Conservation (phyloP, 2,329 filamentous ascomycete genomes). For the Nemania bipapillata region DNA sequence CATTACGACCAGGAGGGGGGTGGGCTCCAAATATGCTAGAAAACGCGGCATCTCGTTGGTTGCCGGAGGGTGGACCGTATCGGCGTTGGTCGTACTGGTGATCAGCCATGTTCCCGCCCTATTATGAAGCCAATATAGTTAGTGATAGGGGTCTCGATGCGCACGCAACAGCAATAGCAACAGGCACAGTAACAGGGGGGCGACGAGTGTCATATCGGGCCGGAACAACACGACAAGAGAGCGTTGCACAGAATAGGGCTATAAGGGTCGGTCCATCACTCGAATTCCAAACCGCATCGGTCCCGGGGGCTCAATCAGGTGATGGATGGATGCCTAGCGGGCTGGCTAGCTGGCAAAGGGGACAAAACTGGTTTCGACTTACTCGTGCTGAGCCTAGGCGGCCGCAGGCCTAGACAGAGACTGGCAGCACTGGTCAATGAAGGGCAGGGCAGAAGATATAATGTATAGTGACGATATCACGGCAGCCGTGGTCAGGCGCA, state of each 20-base stretch:
- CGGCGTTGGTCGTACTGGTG: constrained; percentile 67
- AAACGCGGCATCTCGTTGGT: constrained; percentile 92
- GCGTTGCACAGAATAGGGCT: constrained; percentile 33
- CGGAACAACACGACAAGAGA: neutral
- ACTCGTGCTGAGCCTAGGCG: constrained; percentile 52
- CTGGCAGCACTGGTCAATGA: constrained; percentile 39
- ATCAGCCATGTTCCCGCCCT: constrained; percentile 66
- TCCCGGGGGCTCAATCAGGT: constrained; percentile 10
- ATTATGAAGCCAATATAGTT: constrained; percentile 50
- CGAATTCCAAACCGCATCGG: constrained; percentile 10
- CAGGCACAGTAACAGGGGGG: no score
- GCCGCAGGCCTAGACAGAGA: constrained; percentile 51
- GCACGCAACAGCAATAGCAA: no score
- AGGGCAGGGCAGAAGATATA: constrained; percentile 31
- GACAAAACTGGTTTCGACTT: constrained; percentile 35
- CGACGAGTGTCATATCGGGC: constrained; percentile 26
- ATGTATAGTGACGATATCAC: constrained; percentile 41
- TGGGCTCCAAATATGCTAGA: constrained; percentile 93
- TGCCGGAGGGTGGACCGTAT: constrained; percentile 64
- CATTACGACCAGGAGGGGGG: constrained; percentile 86
- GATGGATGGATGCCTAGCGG: constrained; percentile 4
- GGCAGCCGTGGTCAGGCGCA: constrained; percentile 42
- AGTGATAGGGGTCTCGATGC: constrained; percentile 34
- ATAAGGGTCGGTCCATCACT: constrained; percentile 7
- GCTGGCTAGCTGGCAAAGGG: neutral